Evolutionary conservation across 2,329 filamentous ascomycete species (phyloP), one percentile per base, ranked within the genome.

Genomic region (Sclerotinia glacialis): DNA sequence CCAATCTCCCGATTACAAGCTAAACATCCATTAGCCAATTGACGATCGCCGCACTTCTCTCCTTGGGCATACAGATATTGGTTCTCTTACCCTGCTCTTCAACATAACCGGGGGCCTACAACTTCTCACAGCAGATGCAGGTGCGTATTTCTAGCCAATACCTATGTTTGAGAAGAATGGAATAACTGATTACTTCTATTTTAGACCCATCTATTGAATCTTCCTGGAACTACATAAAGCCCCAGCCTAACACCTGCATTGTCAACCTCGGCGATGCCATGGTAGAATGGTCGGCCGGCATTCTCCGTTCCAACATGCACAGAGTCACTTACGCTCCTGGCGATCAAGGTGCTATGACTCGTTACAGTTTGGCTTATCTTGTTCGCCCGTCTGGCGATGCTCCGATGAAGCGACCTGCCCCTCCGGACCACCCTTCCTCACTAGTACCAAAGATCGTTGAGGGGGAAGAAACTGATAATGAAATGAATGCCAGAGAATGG

Each of bases 31-130:
- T 2, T 81, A 83, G 70, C 78, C 79, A 2, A 65, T 71, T 5
- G 75, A 80, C 46, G 79, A 82, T 70, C 74, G 76, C 37, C 77
- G 75, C 49, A 79, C 80, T 3, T 79, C 80, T 2, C 71, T 84
- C 28, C 81, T 81, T 28, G 82, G 82, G 66, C 84, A 86, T 71
- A 85, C 83, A 2, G 84, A 86, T 70, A 85, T 85, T 69, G 84
- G 83, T 55, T 81, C 78, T 62, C 77, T 86, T 7, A 86, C 84
- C 0, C 75, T 86, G 6, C 78, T 86, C 2, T 84, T 86, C 74
- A 86, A 85, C 74, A 70, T 71, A 55, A 71, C 77, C 2, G 76
- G 76, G 1, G 77, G 77, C 2, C 68, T 78, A 52, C 77, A 78
- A 67, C 70, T 78, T n/a, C 69, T 72, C 14, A 63, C 63, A 18